phyloP scores from a whole-genome alignment of 495 filamentous ascomycete species.

The Xylaria curta region DNA sequence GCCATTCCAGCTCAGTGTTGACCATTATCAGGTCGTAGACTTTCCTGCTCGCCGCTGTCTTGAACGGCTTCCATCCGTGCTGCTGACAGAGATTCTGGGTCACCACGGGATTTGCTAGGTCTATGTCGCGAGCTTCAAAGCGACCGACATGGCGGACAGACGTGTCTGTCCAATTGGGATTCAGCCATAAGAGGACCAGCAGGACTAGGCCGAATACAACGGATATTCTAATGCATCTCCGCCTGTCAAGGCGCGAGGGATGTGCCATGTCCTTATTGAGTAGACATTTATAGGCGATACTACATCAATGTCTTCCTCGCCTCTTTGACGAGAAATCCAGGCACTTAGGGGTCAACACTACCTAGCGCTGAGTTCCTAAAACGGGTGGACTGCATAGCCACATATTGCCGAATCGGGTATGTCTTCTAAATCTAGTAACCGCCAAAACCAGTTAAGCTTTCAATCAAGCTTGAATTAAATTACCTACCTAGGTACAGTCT shows the following conservation, averaged over 20 bases:
- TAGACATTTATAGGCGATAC: not conserved
- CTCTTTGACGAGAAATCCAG: not conserved
- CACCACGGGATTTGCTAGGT: constrained; percentile 29
- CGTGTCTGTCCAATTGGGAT: constrained; percentile 37
- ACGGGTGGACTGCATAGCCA: not conserved
- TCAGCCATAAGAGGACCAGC: constrained; percentile 32
- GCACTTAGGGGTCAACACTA: not conserved
- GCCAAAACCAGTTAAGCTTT: not conserved
- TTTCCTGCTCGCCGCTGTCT: constrained; percentile 43
- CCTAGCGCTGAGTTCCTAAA: not conserved
- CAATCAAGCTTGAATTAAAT: too few relatives aligned
- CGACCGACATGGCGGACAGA: constrained; percentile 33
- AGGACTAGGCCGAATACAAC: constrained; percentile 16
- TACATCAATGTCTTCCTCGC: not conserved
- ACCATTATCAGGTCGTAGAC: constrained; percentile 63
- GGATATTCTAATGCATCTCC: constrained; percentile 30
- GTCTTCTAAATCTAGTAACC: not conserved
- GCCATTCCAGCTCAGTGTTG: constrained; percentile 62
- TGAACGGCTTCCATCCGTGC: constrained; percentile 50
- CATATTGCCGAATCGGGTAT: not conserved
- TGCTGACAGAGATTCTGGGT: constrained; percentile 43
- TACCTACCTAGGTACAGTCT: too few relatives aligned
- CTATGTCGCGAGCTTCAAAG: constrained; percentile 25
- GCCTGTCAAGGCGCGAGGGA: constrained; percentile 25
- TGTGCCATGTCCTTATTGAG: constrained; percentile 7